Evolutionary conservation across 768 basidiomycete genomes (phyloP), one percentile per base, ranked within the genome.

Genomic region (Rhizopogon vesiculosus): DNA sequence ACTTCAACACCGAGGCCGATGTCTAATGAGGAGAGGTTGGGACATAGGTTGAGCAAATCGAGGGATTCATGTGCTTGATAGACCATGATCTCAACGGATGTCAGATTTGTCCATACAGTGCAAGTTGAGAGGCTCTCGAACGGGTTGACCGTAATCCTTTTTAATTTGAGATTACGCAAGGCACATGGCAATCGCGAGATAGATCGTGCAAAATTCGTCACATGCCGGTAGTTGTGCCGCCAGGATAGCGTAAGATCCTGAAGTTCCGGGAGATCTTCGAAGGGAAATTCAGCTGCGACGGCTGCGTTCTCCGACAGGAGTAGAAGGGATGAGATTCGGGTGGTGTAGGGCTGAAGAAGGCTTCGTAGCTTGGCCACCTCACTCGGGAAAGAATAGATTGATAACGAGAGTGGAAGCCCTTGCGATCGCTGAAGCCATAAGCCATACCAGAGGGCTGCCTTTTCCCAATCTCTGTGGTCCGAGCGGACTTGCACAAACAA

Each of bases 401-500:
- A 8, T 33, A 35, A 35, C 35, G 35, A 35, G 35, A 35, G 35
- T 35, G 9, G 35, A 18, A 54, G 56, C 10, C 45, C 45, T 5
- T 46, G 39, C 15, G 64, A 52, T 15, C 61, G 60, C 6, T 64
- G 3, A 5, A 44, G 43, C 43, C 25, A 44, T 9, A 16, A 9
- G 43, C 9, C 52, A 29, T 65, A 67, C 31, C 45, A 52, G 22
- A 52, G 55, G n/a, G 53, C 15, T 18, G 3, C 9, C 28, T 57
- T 51, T 44, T 52, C 58, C 35, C 55, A 53, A 8, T 45, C 54
- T 39, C 40, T 40, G 19, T 51, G 52, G 10, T 53, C 55, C 35
- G 31, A 9, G 31, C 12, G 10, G 38, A 59, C 50, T n/a, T 55
- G 46, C 35, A 68, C 45, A 10, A 43, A 63, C 5, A 83, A 76